Conservation (phyloP, 108 stramenopile genomes). For the Cylindrotheca closterium region DNA sequence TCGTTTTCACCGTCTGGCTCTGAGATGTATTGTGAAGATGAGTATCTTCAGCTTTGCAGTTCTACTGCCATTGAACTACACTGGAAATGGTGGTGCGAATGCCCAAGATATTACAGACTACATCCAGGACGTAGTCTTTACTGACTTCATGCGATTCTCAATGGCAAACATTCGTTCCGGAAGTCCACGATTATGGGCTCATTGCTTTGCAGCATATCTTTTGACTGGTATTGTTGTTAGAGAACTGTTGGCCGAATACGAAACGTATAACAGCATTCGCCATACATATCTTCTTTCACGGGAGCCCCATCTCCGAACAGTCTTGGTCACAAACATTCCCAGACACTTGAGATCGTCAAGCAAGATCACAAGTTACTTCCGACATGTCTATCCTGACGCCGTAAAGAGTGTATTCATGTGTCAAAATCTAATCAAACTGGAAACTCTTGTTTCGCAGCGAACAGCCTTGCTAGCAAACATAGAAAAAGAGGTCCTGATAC, state of each 20-base stretch:
- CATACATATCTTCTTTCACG: slow-evolving; percentile 81
- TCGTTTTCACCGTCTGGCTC: slow-evolving; percentile 82
- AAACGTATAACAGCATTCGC: slow-evolving; percentile 82
- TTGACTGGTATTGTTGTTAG: slow-evolving; percentile 79
- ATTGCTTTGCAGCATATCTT: slow-evolving; percentile 86
- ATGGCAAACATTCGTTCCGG: slow-evolving; percentile 86
- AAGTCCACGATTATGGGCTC: slow-evolving; percentile 81
- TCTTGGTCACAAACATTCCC: slow-evolving; percentile 85
- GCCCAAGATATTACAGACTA: slow-evolving; percentile 71
- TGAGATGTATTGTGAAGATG: slow-evolving; percentile 90
- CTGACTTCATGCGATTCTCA: slow-evolving; percentile 85
- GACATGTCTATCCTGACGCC: slow-evolving; percentile 86
- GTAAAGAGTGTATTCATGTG: slow-evolving; percentile 84
- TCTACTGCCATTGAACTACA: slow-evolving; percentile 84
- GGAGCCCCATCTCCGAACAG: slow-evolving; percentile 86
- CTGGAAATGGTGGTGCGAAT: slow-evolving; percentile 76
- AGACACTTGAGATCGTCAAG: slow-evolving; percentile 76
- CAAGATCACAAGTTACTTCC: slow-evolving; percentile 79
- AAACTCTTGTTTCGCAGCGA: slow-evolving; percentile 56
- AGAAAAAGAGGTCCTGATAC: slow-evolving; percentile 73
- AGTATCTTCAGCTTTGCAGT: slow-evolving; percentile 82
- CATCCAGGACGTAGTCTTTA: slow-evolving; percentile 68
- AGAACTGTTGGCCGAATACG: slow-evolving; percentile 83
- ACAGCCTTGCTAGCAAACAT: slow-evolving; percentile 64
- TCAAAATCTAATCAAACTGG: slow-evolving; percentile 77